Conservation (phyloP, 2,329 filamentous ascomycete species). For the Aquanectria penicillioides region DNA sequence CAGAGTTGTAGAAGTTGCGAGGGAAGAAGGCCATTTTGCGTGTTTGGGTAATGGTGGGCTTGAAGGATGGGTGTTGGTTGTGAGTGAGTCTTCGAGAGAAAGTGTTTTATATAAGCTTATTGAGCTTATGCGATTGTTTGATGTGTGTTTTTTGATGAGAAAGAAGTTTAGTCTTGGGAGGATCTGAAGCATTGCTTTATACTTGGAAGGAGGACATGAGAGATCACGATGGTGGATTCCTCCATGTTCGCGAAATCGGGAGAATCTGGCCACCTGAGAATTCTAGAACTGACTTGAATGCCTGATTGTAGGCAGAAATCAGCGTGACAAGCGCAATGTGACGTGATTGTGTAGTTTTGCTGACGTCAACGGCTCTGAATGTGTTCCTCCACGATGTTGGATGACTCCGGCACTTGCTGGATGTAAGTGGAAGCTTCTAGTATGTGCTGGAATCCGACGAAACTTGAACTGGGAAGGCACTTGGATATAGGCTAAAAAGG, state of each 20-base stretch:
- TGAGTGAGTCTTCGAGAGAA: conserved; percentile 37
- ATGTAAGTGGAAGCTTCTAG: conserved; percentile 32
- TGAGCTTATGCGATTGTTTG: conserved; percentile 34
- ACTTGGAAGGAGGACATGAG: conserved; percentile 26
- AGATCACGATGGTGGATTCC: conserved; percentile 27
- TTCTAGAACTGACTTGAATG: conserved; percentile 39
- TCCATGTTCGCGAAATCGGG: conserved; percentile 30
- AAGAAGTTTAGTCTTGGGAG: conserved; percentile 23
- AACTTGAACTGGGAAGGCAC: too few species aligned
- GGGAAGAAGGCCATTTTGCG: conserved; percentile 70
- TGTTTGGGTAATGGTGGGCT: conserved; percentile 34
- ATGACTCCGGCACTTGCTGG: conserved; percentile 30
- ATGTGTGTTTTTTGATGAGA: conserved; percentile 43
- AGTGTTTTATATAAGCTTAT: conserved; percentile 40
- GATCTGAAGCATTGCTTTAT: conserved; percentile 44
- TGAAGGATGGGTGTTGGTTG: conserved; percentile 36
- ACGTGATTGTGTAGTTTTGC: conserved; percentile 5
- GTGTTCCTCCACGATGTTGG: conserved; percentile 21
- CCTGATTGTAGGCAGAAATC: conserved; percentile 15
- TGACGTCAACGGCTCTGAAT: conserved; percentile 27
- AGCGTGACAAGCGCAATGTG: conserved; percentile 19
- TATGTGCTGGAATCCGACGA: neutral
- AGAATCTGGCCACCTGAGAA: conserved; percentile 25
- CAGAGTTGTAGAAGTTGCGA: conserved; percentile 59
- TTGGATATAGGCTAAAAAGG: too few species aligned